Conservation (phyloP, 2,329 filamentous ascomycete species). For the Claviceps pazoutovae region DNA sequence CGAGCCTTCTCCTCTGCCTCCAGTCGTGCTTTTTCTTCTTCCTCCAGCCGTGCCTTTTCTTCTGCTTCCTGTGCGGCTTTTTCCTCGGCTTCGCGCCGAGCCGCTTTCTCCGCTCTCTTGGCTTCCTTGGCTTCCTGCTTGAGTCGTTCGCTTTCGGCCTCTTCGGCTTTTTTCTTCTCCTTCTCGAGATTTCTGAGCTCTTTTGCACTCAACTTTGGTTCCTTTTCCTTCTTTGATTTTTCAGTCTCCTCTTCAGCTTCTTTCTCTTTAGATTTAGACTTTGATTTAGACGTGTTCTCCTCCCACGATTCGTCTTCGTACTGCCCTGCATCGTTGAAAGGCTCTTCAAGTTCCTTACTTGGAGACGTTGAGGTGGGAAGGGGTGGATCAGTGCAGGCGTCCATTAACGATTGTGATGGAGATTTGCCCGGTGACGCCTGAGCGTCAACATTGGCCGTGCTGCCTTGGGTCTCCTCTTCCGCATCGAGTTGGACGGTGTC, state of each 20-base stretch:
- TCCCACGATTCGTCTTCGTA: slow-evolving; percentile 23
- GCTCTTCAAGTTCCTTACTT: slow-evolving; percentile 30
- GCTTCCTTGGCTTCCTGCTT: slow-evolving; percentile 13
- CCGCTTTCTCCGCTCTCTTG: slow-evolving; percentile 12
- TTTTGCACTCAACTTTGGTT: slow-evolving; percentile 33
- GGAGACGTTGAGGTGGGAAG: slow-evolving; percentile 36
- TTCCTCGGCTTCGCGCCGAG: slow-evolving; percentile 18
- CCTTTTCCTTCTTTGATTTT: slow-evolving; percentile 22
- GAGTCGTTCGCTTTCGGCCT: slow-evolving; percentile 22
- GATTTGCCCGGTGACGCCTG: slow-evolving; percentile 29
- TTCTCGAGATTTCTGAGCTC: slow-evolving; percentile 38
- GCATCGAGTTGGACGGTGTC: slow-evolving; percentile 33
- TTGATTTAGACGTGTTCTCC: slow-evolving; percentile 17
- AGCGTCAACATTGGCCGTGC: slow-evolving; percentile 27
- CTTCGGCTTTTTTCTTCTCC: slow-evolving; percentile 30
- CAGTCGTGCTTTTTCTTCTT: slow-evolving; percentile 17
- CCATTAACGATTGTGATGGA: slow-evolving; percentile 27
- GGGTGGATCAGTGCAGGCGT: slow-evolving; percentile 27
- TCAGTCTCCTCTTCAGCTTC: slow-evolving; percentile 21
- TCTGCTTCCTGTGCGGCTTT: slow-evolving; percentile 15
- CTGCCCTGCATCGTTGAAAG: slow-evolving; percentile 19
- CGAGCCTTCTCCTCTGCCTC: slow-evolving; percentile 18
- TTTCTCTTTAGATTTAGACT: slow-evolving; percentile 29
- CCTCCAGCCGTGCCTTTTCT: slow-evolving; percentile 8
- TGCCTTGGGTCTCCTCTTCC: slow-evolving; percentile 28